phyloP scores from a whole-genome alignment of 768 basidiomycete genomes.

The Suillus tomentosus region DNA sequence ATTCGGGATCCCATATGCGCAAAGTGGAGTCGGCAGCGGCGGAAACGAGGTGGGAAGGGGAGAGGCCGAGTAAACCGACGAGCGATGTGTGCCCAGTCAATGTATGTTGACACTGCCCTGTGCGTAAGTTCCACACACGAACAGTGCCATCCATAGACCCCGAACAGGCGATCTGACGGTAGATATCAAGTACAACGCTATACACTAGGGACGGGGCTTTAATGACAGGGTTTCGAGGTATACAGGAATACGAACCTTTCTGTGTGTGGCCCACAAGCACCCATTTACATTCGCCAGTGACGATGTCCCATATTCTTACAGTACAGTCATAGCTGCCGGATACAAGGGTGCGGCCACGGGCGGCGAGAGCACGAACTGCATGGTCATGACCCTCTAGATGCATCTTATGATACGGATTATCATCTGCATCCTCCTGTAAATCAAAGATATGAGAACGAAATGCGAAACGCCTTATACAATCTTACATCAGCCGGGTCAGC shows the following conservation, averaged over 20 bases:
- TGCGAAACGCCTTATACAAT: constrained; percentile 4
- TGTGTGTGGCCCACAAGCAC: constrained; percentile 86
- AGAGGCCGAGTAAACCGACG: constrained; percentile 89
- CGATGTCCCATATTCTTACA: constrained; percentile 93
- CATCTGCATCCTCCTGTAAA: constrained; percentile 59
- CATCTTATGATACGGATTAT: constrained; percentile 89
- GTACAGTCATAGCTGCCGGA: constrained; percentile 96
- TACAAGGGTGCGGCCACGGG: constrained; percentile 85
- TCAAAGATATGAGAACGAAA: constrained; percentile 13
- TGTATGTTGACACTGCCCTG: constrained; percentile 76
- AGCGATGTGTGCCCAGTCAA: constrained; percentile 92
- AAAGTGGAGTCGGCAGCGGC: constrained; percentile 96
- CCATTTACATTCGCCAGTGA: constrained; percentile 80
- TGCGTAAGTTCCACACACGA: constrained; percentile 88
- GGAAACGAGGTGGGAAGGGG: constrained; percentile 88
- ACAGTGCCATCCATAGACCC: constrained; percentile 99
- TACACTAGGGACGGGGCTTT: constrained; percentile 62
- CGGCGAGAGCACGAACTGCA: constrained; percentile 91
- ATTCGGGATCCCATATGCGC: constrained; percentile 91
- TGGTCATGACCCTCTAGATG: constrained; percentile 88
- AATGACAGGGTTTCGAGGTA: constrained; percentile 6
- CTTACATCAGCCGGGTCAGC: constrained; percentile 56
- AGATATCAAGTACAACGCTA: constrained; percentile 88
- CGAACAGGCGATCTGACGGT: constrained; percentile 88
- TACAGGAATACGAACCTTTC: constrained; percentile 62